Percentiles rank a stretch among this genome's conserved stretches.
Evolutionary conservation across 2,329 filamentous ascomycete species (phyloP).

Genomic region (Didymella pinodella): DNA sequence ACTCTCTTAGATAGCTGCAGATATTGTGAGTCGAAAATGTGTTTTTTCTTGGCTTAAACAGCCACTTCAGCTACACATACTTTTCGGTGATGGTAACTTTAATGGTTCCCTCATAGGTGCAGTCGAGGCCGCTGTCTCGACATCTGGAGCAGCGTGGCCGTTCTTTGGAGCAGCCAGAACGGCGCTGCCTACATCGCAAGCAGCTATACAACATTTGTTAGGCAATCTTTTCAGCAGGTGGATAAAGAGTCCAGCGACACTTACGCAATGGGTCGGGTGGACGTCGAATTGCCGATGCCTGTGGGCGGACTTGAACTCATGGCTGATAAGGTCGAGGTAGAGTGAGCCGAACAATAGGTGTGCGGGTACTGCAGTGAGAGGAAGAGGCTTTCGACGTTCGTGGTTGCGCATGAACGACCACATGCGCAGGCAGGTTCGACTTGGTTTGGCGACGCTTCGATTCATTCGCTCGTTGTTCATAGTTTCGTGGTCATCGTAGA

Average conservation of each 20-base stretch:
- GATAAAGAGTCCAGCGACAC: constrained; percentile 1
- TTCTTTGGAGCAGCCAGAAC: constrained; percentile 11
- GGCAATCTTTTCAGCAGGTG: background rate
- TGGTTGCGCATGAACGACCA: background rate
- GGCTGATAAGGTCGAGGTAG: background rate
- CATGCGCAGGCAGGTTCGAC: background rate
- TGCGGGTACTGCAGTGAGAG: background rate
- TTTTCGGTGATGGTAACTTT: constrained; percentile 9
- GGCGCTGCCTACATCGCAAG: constrained; percentile 9
- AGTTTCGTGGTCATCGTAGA: constrained; percentile 1
- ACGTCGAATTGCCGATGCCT: constrained; percentile 2
- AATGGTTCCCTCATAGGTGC: constrained; percentile 7
- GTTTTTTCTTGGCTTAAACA: background rate
- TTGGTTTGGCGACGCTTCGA: background rate
- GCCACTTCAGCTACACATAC: background rate
- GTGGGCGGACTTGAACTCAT: constrained; percentile 3
- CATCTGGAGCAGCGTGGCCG: constrained; percentile 11
- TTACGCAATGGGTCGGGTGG: constrained; percentile 4
- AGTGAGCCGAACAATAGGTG: background rate
- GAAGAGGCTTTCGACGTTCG: background rate
- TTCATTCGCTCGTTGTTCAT: background rate
- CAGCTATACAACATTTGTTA: constrained; percentile 4
- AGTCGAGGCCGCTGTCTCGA: constrained; percentile 11
- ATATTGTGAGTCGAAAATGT: background rate
- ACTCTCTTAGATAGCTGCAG: constrained; percentile 5